A percentile compares a stretch with the other conserved stretches of the same genome.
Conservation (phyloP, 2,329 filamentous ascomycete species). For the Verticillium albo-atrum region DNA sequence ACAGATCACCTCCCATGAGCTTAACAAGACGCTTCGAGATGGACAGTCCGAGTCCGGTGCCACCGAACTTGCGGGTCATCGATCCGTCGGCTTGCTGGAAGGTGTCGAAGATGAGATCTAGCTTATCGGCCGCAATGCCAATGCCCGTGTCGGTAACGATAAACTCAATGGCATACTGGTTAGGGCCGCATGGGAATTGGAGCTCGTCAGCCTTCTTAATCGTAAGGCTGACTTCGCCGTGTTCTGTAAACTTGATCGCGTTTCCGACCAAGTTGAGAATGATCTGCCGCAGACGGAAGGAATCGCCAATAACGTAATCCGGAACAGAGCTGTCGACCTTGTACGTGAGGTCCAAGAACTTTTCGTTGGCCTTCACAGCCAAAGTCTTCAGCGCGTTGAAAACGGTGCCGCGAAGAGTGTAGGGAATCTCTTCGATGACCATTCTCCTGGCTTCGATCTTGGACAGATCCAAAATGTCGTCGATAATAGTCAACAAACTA, state of each 20-base stretch:
- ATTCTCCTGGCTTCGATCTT: conserved; percentile 94
- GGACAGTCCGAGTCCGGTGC: conserved; percentile 87
- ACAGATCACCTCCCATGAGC: conserved; percentile 93
- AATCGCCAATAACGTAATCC: conserved; percentile 93
- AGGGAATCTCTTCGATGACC: conserved; percentile 97
- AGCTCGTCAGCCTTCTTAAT: conserved; percentile 66
- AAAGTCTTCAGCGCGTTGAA: conserved; percentile 97
- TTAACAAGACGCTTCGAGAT: conserved; percentile 95
- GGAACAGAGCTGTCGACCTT: conserved; percentile 90
- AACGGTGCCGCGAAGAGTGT: conserved; percentile 87
- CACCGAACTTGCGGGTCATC: conserved; percentile 92
- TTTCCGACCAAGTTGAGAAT: conserved; percentile 97
- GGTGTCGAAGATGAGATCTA: conserved; percentile 96
- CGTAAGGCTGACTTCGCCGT: conserved; percentile 92
- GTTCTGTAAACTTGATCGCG: conserved; percentile 97
- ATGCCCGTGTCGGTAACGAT: conserved; percentile 95
- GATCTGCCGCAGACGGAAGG: conserved; percentile 92
- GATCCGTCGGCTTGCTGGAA: conserved; percentile 98
- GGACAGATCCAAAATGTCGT: conserved; percentile 71
- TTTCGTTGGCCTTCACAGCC: conserved; percentile 96
- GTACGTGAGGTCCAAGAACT: conserved; percentile 87
- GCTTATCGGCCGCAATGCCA: conserved; percentile 90
- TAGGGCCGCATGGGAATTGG: conserved; percentile 59
- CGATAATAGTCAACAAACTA: conserved; percentile 93
- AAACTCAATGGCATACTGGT: conserved; percentile 93